phyloP scores from a whole-genome alignment of 768 basidiomycete species.

The Macrolepiota albuminosa region DNA sequence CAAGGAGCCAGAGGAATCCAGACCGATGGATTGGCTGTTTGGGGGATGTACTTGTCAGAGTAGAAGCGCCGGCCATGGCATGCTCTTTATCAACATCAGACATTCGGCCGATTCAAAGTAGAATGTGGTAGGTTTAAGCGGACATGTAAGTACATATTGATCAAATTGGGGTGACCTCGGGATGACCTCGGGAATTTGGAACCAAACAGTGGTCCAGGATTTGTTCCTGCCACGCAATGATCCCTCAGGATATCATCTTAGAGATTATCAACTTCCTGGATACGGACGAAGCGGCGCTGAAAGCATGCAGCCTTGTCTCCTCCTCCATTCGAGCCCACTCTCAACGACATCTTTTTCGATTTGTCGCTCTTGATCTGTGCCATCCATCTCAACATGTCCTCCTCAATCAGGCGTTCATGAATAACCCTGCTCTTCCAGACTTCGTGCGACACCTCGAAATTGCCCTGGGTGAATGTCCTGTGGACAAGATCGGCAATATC shows the following conservation, averaged over 20 bases:
- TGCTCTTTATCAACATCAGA: not conserved
- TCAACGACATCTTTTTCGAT: not conserved
- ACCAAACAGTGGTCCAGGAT: not conserved
- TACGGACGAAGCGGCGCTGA: not conserved
- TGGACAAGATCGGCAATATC: not conserved
- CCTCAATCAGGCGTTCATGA: not conserved
- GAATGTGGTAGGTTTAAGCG: not conserved
- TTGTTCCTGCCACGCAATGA: not conserved
- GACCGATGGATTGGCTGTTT: constrained; percentile 7
- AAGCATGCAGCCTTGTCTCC: not conserved
- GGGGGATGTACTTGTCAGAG: not conserved
- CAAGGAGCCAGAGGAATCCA: constrained; percentile 10
- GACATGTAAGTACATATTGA: not conserved
- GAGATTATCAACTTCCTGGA: not conserved
- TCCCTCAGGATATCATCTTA: not conserved
- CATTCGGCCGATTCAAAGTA: not conserved
- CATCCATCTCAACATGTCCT: not conserved
- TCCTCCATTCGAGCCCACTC: not conserved
- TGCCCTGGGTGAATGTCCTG: not conserved
- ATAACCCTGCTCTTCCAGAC: not conserved
- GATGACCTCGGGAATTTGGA: not conserved
- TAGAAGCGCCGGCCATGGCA: not conserved
- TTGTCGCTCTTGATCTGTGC: not conserved
- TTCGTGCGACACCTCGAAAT: not conserved
- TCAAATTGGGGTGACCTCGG: not conserved